phyloP scores from a whole-genome alignment of 148 eudicot genomes.

The Nyssa sinensis region DNA sequence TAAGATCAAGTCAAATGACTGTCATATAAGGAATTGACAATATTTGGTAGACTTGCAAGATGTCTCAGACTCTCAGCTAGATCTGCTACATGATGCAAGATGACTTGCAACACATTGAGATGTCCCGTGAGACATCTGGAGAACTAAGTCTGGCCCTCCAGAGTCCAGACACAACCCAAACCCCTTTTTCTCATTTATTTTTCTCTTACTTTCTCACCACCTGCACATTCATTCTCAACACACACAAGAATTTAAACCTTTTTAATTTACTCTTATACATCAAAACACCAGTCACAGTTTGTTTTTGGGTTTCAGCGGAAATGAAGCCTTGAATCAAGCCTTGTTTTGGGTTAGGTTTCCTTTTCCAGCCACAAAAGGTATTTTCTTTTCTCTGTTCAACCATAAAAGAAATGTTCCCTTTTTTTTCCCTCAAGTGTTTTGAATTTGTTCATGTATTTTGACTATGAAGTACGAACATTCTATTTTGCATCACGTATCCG shows the following conservation, averaged over 20 bases:
- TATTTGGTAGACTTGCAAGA: not conserved
- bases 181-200: not conserved
- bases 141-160: not conserved
- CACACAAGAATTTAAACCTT: not conserved
- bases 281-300: not conserved
- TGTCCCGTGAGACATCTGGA: not conserved
- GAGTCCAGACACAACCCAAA: not conserved
- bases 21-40: not conserved
- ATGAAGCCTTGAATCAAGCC: not conserved
- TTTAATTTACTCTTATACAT: not conserved
- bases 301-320: not conserved
- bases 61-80: not conserved
- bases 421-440: not conserved
- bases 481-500: too few relatives aligned
- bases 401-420: not conserved
- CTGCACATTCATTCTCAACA: not conserved
- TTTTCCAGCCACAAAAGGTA: too few relatives aligned
- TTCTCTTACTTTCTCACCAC: not conserved
- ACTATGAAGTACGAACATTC: too few relatives aligned
- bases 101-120: not conserved
- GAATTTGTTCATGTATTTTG: not conserved
- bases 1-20: too few relatives aligned
- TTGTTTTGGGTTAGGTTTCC: not conserved
- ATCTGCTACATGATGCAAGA: not conserved
- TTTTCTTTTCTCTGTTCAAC: not conserved